phyloP scores from a whole-genome alignment of 2,329 filamentous ascomycete species.

The Diaporthe humulicola region DNA sequence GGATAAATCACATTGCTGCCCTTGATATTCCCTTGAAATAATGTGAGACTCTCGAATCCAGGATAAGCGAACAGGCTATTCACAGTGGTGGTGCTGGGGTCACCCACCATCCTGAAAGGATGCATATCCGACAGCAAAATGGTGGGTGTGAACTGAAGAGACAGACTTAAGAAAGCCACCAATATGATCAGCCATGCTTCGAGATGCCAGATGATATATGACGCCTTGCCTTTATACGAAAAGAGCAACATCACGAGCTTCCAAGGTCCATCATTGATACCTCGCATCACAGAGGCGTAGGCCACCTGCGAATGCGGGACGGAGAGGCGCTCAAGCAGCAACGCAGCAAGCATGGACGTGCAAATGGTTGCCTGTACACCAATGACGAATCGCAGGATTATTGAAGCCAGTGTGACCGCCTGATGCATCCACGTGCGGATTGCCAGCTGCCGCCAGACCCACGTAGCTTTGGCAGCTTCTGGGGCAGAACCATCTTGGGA shows the following conservation, averaged over 20 bases:
- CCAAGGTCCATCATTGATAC: background rate
- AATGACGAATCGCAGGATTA: constrained; percentile 16
- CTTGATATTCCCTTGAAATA: background rate
- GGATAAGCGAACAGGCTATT: background rate
- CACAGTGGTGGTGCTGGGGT: background rate
- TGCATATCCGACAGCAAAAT: constrained; percentile 10
- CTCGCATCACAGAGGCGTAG: constrained; percentile 22
- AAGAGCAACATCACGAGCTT: background rate
- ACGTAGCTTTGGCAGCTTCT: constrained; percentile 12
- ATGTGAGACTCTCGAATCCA: background rate
- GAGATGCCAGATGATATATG: background rate
- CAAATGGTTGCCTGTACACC: background rate
- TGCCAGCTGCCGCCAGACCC: constrained; percentile 33
- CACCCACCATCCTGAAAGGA: background rate
- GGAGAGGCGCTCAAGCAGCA: constrained; percentile 13
- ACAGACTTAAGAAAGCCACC: background rate
- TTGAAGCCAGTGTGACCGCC: constrained; percentile 1
- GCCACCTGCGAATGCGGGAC: constrained; percentile 14
- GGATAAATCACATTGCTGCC: background rate
- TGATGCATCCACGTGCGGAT: constrained; percentile 20
- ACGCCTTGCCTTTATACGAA: background rate
- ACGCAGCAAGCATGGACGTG: constrained; percentile 35
- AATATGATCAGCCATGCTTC: constrained; percentile 13
- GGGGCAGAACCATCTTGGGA: background rate
- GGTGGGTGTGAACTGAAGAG: constrained; percentile 29